Evolutionary conservation across 164 flowering plant genomes (phyloP).

Genomic region (Euptelea pleiosperma): DNA sequence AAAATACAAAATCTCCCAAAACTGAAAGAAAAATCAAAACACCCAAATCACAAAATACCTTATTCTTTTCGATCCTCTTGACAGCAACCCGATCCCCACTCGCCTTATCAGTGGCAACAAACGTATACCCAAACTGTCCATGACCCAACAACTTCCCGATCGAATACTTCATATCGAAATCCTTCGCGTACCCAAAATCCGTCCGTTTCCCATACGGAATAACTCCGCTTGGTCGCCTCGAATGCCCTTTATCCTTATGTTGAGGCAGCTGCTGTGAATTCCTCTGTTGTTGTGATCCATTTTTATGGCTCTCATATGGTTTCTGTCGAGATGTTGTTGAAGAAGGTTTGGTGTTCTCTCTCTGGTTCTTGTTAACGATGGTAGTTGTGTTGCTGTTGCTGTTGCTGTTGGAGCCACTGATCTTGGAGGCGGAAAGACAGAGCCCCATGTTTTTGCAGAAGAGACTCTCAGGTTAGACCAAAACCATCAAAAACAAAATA

Average conservation of each 20-base stretch:
- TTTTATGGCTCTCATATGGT: slow-evolving; percentile 1
- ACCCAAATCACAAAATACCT: slow-evolving; percentile 41
- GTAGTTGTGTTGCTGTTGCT: too few relatives aligned
- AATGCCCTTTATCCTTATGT: slow-evolving; percentile 24
- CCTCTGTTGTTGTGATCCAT: slow-evolving; percentile 9
- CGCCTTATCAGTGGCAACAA: slow-evolving; percentile 72
- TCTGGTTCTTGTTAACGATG: slow-evolving; percentile 14
- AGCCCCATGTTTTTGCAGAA: slow-evolving; percentile 53
- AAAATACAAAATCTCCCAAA: too few relatives aligned
- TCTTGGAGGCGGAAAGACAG: slow-evolving; percentile 73
- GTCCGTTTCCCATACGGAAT: slow-evolving; percentile 83
- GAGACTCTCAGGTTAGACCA: too few relatives aligned
- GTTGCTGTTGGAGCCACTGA: slow-evolving; percentile 66
- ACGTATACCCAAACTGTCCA: slow-evolving; percentile 95
- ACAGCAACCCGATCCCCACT: slow-evolving; percentile 91
- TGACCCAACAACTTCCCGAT: slow-evolving; percentile 91
- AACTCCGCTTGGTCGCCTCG: slow-evolving; percentile 35
- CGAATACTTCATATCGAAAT: slow-evolving; percentile 55
- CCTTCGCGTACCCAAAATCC: slow-evolving; percentile 82
- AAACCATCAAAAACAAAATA: too few relatives aligned
- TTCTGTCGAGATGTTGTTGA: slow-evolving; percentile 13
- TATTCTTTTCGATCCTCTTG: slow-evolving; percentile 85
- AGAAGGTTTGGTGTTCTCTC: slow-evolving; percentile 9
- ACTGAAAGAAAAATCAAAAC: neutral
- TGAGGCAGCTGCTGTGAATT: slow-evolving; percentile 15